phyloP scores from a whole-genome alignment of 176 grass and related monocot species.

The Tillandsia fasciculata region DNA sequence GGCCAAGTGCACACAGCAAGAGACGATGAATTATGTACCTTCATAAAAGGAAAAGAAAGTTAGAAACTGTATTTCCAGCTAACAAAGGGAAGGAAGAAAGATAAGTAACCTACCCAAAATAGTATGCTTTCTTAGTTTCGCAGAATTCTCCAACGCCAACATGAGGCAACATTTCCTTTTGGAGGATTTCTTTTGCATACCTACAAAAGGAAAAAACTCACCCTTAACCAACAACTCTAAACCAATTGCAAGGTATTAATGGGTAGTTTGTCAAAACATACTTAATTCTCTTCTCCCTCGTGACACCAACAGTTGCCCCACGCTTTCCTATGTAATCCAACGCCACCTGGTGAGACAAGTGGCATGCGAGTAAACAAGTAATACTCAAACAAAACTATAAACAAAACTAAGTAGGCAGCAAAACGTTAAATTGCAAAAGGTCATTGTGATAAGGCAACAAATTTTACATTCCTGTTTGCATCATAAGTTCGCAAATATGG shows the following conservation, averaged over 20 bases:
- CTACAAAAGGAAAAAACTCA: slow-evolving; percentile 22
- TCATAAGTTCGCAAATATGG: background rate
- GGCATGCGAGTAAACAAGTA: background rate
- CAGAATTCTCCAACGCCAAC: slow-evolving; percentile 94
- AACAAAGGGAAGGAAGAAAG: slow-evolving; percentile 8
- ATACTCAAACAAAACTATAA: background rate
- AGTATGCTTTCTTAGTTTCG: slow-evolving; percentile 99
- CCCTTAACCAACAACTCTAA: slow-evolving; percentile 7
- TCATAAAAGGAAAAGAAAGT: slow-evolving; percentile 18
- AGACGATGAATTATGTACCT: slow-evolving; percentile 99
- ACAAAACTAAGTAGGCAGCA: background rate
- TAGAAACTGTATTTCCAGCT: slow-evolving; percentile 16
- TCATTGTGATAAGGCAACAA: too few species aligned
- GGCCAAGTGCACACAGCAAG: slow-evolving; percentile 86
- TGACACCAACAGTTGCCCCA: slow-evolving; percentile 91
- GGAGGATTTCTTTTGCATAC: slow-evolving; percentile 97
- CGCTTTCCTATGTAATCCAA: slow-evolving; percentile 98
- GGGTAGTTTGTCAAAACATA: slow-evolving; percentile 16
- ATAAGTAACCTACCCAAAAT: slow-evolving; percentile 59
- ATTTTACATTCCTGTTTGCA: too few species aligned
- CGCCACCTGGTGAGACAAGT: slow-evolving; percentile 47
- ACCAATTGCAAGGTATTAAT: background rate
- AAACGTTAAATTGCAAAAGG: background rate
- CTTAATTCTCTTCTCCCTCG: slow-evolving; percentile 92
- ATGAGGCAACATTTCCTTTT: slow-evolving; percentile 99